phyloP scores from a whole-genome alignment of 2,329 filamentous ascomycete species.

The Rhinocladiella similis region DNA sequence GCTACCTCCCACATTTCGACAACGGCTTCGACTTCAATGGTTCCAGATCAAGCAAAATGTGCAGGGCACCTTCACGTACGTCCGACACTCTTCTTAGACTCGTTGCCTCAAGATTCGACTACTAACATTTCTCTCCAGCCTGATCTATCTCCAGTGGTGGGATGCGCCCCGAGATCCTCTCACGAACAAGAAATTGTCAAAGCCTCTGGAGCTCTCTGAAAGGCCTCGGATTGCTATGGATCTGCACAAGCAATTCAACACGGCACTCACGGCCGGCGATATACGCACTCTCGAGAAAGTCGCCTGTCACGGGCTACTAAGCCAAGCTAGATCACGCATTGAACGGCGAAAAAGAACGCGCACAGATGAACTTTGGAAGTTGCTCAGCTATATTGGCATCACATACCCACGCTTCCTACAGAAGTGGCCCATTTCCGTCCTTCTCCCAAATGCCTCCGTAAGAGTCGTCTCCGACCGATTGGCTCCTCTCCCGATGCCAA shows the following conservation, averaged over 20 bases:
- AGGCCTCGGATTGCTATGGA: slow-evolving; percentile 13
- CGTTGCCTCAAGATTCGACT: background rate
- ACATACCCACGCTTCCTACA: slow-evolving; percentile 34
- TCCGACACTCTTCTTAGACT: background rate
- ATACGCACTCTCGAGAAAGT: slow-evolving; percentile 36
- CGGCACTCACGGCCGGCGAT: slow-evolving; percentile 45
- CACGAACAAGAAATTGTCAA: slow-evolving; percentile 14
- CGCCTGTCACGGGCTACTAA: slow-evolving; percentile 41
- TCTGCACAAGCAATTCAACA: slow-evolving; percentile 51
- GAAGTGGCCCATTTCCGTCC: slow-evolving; percentile 35
- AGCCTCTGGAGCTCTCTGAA: slow-evolving; percentile 13
- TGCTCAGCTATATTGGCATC: slow-evolving; percentile 27
- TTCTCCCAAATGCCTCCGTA: slow-evolving; percentile 33
- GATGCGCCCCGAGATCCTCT: slow-evolving; percentile 16
- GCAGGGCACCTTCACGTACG: slow-evolving; percentile 15
- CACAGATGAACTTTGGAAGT: slow-evolving; percentile 12
- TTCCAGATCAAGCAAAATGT: slow-evolving; percentile 13
- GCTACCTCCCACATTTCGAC: slow-evolving; percentile 1
- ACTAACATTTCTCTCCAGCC: slow-evolving; percentile 18
- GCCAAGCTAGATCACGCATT: slow-evolving; percentile 37
- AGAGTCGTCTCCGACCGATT: slow-evolving; percentile 44
- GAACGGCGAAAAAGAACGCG: slow-evolving; percentile 30
- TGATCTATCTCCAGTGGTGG: slow-evolving; percentile 14
- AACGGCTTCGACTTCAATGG: slow-evolving; percentile 11
- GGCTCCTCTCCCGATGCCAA: slow-evolving; percentile 40